Conservation (phyloP, 1,284 basidiomycete species). For the Macrocystidia cucumis region DNA sequence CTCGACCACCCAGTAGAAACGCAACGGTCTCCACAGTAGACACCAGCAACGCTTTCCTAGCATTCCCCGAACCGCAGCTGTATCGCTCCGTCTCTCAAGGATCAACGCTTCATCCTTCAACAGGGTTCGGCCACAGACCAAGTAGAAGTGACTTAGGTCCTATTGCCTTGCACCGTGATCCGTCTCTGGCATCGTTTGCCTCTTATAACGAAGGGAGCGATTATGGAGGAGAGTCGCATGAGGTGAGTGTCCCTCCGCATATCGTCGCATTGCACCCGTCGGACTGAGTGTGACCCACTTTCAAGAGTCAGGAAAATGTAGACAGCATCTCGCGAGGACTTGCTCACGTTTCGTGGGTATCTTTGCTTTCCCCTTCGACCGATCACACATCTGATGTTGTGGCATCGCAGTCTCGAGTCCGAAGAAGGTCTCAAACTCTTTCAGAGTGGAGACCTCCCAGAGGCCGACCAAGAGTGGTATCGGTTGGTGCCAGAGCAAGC, state of each 20-base stretch:
- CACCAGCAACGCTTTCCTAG: slow-evolving; percentile 10
- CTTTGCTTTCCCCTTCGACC: slow-evolving; percentile 7
- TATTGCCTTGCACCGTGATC: slow-evolving; percentile 16
- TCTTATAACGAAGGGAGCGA: slow-evolving; percentile 24
- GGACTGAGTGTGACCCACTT: slow-evolving; percentile 15
- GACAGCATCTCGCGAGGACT: slow-evolving; percentile 39
- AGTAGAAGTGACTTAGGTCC: slow-evolving; percentile 31
- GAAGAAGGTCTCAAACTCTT: slow-evolving; percentile 59
- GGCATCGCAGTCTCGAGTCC: slow-evolving; percentile 34
- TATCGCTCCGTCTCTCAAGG: slow-evolving; percentile 35
- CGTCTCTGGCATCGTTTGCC: slow-evolving; percentile 23
- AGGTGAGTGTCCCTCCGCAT: slow-evolving; percentile 14
- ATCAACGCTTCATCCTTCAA: slow-evolving; percentile 1
- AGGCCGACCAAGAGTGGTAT: slow-evolving; percentile 71
- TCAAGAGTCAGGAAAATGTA: slow-evolving; percentile 16
- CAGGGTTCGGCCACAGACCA: slow-evolving; percentile 23
- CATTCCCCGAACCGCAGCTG: slow-evolving; percentile 46
- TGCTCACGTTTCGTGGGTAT: slow-evolving; percentile 46
- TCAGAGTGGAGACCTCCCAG: slow-evolving; percentile 51
- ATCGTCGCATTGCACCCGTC: slow-evolving; percentile 1
- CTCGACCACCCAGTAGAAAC: slow-evolving; percentile 24
- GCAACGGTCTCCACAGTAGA: slow-evolving; percentile 12
- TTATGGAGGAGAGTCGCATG: slow-evolving; percentile 19
- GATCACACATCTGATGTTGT: slow-evolving; percentile 11
- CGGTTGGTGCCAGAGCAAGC: slow-evolving; percentile 62